Evolutionary conservation across 208 protist species (phyloP), one percentile per base, ranked within the genome.

Genomic region (Trypanosoma boissoni): DNA sequence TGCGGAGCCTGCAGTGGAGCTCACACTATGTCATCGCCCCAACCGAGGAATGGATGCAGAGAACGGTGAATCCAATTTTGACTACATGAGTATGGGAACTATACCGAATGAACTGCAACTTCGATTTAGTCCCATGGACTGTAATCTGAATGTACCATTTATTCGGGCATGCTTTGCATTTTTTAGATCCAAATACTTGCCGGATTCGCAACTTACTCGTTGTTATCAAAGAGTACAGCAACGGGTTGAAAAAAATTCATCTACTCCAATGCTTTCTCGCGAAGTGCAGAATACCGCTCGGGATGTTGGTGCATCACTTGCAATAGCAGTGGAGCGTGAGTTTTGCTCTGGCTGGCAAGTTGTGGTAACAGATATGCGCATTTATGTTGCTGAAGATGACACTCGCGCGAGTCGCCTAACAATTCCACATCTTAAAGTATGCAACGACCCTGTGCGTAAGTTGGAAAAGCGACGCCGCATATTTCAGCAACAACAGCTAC

Each of bases 301-400:
- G n/a, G n/a, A n/a, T n/a, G n/a, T n/a, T n/a, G n/a, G n/a, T n/a
- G n/a, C n/a, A n/a, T n/a, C n/a, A n/a, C 60, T 82, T 9, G 51
- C 59, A 48, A 59, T 66, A 28, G 31, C 37, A 12, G 59, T 78
- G 10, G 76, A 82, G 26, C 16, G 26, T 14, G 57, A 64, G 16
- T 69, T 53, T 43, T 27, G 74, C 20, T 54, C 65, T 29, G 63
- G 71, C 28, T 82, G 76, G 76, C 29, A 39, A 9, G 8, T 78
- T 3, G 16, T 36, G 5, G 14, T 82, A 0, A 26, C 48, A 36
- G 50, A 59, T n/a, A 0, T 77, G 3, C 52, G 49, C 27, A 31
- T 82, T 37, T 58, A 59, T 37, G 41, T 71, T 28, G 51, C 64
- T 27, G 67, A 74, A 28, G 52, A 43, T 26, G 34, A 41, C 8